Evolutionary conservation across 139 green algal genomes (phyloP).

Genomic region (Zygnema circumcarinatum): DNA sequence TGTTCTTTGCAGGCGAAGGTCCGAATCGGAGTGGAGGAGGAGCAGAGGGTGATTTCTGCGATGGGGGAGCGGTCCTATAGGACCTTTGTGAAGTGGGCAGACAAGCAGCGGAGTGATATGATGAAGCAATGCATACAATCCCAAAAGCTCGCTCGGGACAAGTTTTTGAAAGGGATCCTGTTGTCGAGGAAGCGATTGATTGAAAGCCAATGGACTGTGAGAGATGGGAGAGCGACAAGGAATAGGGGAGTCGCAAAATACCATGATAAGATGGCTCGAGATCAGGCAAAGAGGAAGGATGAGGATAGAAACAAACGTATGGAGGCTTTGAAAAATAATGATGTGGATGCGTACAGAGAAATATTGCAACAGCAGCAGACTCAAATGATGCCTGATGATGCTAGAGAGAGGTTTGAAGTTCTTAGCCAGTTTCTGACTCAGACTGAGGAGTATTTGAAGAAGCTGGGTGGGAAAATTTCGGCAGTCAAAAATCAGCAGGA

Average conservation of each 20-base stretch:
- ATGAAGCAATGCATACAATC: background rate
- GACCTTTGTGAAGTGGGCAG: conserved; percentile 65
- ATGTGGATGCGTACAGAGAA: conserved; percentile 95
- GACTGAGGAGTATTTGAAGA: conserved; percentile 94
- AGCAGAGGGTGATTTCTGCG: conserved; percentile 66
- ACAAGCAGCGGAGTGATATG: conserved; percentile 49
- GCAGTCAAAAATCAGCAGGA: conserved; percentile 75
- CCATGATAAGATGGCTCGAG: conserved; percentile 70
- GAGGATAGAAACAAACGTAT: conserved; percentile 64
- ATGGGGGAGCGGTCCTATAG: conserved; percentile 82
- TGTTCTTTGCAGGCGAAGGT: conserved; percentile 30
- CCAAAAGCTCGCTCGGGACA: conserved; percentile 31
- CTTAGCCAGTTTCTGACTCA: conserved; percentile 70
- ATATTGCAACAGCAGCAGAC: conserved; percentile 72
- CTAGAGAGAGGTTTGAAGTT: conserved; percentile 56
- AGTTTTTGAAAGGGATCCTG: conserved; percentile 31
- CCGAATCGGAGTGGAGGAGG: conserved; percentile 39
- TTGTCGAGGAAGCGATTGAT: conserved; percentile 18
- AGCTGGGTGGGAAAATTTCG: conserved; percentile 85
- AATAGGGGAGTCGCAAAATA: conserved; percentile 67
- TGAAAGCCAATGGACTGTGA: conserved; percentile 25
- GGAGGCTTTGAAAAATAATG: conserved; percentile 86
- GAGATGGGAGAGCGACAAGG: conserved; percentile 20
- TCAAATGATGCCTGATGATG: conserved; percentile 69
- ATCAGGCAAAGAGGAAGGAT: conserved; percentile 64